A percentile compares a stretch with the other conserved stretches of the same genome.
phyloP scores from a whole-genome alignment of 2,329 filamentous ascomycete species.

The Diaporthe sp. region DNA sequence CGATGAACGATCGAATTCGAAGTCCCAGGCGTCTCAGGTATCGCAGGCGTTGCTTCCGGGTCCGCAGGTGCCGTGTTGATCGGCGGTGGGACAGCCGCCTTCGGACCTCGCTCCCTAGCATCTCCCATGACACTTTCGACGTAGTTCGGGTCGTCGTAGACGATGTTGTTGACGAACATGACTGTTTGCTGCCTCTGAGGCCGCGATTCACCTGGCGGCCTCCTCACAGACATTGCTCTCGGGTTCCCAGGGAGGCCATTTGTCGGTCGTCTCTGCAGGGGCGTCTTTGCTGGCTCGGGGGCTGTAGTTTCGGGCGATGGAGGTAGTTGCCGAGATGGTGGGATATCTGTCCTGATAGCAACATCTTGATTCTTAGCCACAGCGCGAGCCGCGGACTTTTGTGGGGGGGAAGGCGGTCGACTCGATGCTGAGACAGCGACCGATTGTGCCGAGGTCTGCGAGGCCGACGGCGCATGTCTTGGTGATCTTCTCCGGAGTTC shows the following conservation, averaged over 20 bases:
- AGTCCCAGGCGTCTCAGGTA: slow-evolving; percentile 35
- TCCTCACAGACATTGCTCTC: slow-evolving; percentile 48
- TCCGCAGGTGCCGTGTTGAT: slow-evolving; percentile 7
- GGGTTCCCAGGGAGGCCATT: slow-evolving; percentile 62
- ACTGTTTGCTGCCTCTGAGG: slow-evolving; percentile 56
- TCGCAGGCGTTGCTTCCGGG: slow-evolving; percentile 12
- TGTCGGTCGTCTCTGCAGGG: slow-evolving; percentile 56
- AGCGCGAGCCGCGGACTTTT: slow-evolving; percentile 19
- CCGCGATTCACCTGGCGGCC: slow-evolving; percentile 40
- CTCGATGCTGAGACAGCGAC: background rate
- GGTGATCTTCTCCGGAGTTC: slow-evolving; percentile 64
- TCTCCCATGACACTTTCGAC: slow-evolving; percentile 62
- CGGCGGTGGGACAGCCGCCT: slow-evolving; percentile 33
- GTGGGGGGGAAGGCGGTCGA: slow-evolving; percentile 17
- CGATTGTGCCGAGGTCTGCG: slow-evolving; percentile 1
- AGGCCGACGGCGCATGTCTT: slow-evolving; percentile 43
- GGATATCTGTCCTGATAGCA: slow-evolving; percentile 38
- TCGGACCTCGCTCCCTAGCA: slow-evolving; percentile 47
- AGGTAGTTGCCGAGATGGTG: slow-evolving; percentile 44
- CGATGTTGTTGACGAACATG: slow-evolving; percentile 66
- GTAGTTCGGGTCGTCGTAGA: slow-evolving; percentile 61
- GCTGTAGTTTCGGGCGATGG: slow-evolving; percentile 44
- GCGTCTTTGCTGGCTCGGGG: slow-evolving; percentile 49
- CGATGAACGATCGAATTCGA: slow-evolving; percentile 61
- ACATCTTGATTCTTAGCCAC: slow-evolving; percentile 25